Evolutionary conservation across 1,284 basidiomycete species (phyloP).

Genomic region (Papiliotrema flavescens): DNA sequence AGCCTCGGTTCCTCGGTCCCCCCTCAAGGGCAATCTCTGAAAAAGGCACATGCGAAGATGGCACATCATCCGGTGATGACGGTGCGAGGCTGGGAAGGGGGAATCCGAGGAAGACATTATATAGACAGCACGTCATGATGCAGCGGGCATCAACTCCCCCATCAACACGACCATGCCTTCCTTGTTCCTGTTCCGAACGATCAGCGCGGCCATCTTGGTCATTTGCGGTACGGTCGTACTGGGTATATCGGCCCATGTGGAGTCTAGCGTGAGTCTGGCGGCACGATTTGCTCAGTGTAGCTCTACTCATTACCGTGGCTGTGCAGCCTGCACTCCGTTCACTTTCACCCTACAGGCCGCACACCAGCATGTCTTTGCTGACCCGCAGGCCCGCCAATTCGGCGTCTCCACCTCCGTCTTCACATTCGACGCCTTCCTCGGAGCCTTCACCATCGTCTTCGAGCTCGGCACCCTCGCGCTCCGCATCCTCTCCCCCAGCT

Average conservation of each 20-base stretch:
- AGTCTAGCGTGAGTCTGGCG: constrained; percentile 22
- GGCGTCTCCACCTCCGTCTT: constrained; percentile 18
- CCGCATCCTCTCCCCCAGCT: constrained; percentile 3
- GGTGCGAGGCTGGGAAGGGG: no score
- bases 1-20: no score
- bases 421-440: constrained; percentile 28
- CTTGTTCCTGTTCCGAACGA: background rate
- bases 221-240: constrained; percentile 27
- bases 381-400: constrained; percentile 17
- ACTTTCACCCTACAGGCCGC: no score
- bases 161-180: background rate
- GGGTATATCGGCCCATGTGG: constrained; percentile 31
- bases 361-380: background rate
- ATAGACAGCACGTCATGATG: no score
- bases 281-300: no score
- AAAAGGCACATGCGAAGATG: no score
- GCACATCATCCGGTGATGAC: no score
- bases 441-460: constrained; percentile 24
- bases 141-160: no score
- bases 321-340: no score
- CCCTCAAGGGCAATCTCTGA: no score
- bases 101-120: no score
- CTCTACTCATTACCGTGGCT: no score
- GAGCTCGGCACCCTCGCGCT: constrained; percentile 8
- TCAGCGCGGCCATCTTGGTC: constrained; percentile 12